These are phyloP conservation scores for Chlorencoelia australis DNA, from an alignment of 2,329 filamentous ascomycete species.

Conservation along the genomic window DNA sequence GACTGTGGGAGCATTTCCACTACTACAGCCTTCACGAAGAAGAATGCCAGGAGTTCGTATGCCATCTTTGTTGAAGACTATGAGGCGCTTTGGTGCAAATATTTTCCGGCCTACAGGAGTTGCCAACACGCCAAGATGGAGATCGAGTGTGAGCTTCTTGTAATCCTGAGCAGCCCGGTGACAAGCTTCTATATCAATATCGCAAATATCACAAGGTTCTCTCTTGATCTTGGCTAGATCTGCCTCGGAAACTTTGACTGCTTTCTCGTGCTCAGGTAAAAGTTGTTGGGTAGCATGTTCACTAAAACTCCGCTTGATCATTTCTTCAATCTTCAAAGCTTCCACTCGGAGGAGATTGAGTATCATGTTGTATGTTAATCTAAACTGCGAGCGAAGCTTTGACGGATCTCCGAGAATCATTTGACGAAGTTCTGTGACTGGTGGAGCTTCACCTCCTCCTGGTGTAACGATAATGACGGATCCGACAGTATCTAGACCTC, in stretches of 20 bases:
- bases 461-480: slow-evolving; percentile 89
- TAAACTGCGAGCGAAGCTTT: slow-evolving; percentile 91
- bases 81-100: slow-evolving; percentile 63
- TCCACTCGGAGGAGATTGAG: slow-evolving; percentile 90
- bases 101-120: slow-evolving; percentile 76
- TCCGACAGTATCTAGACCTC: slow-evolving; percentile 85
- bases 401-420: slow-evolving; percentile 97
- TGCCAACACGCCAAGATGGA: slow-evolving; percentile 66
- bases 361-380: slow-evolving; percentile 99
- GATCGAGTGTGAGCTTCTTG: slow-evolving; percentile 66
- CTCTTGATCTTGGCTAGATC: slow-evolving; percentile 85
- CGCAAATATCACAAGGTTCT: slow-evolving; percentile 73
- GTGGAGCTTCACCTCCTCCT: slow-evolving; percentile 74
- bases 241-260: slow-evolving; percentile 83
- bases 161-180: slow-evolving; percentile 76
- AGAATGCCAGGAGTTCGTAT: slow-evolving; percentile 75
- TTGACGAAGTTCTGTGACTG: slow-evolving; percentile 69
- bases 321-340: slow-evolving; percentile 96
- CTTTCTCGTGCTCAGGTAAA: slow-evolving; percentile 89
- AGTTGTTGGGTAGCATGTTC: slow-evolving; percentile 95
- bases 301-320: slow-evolving; percentile 99
- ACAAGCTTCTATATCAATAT: slow-evolving; percentile 67
- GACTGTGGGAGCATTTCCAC: slow-evolving; percentile 54
- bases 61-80: slow-evolving; percentile 80
- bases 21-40: slow-evolving; percentile 62